These are phyloP conservation scores for Nigrospora oryzae DNA, from an alignment of 2,329 filamentous ascomycete species.

Conservation along the genomic window DNA sequence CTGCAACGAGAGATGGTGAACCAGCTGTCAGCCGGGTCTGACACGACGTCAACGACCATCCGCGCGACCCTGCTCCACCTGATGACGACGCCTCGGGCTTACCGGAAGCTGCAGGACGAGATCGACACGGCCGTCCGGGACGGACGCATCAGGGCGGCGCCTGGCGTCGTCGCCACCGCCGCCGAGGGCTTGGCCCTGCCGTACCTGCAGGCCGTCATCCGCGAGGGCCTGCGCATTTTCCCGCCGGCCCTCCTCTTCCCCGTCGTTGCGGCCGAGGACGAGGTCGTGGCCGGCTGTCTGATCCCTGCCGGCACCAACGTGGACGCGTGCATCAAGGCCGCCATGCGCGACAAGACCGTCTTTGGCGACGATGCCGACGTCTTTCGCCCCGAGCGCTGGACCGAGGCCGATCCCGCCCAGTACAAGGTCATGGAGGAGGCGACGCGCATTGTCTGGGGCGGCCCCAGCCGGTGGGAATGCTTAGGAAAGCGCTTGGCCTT, in stretches of 20 bases:
- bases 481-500: conserved; percentile 32
- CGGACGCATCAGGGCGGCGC: conserved; percentile 16
- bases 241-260: conserved; percentile 25
- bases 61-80: conserved; percentile 15
- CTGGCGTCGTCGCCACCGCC: conserved; percentile 16
- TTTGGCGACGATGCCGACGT: conserved; percentile 21
- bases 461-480: conserved; percentile 27
- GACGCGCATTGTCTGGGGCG: conserved; percentile 27
- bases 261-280: conserved; percentile 22
- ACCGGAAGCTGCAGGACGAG: conserved; percentile 9
- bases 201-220: conserved; percentile 29
- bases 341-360: conserved; percentile 26
- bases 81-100: conserved; percentile 11
- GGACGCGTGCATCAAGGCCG: conserved; percentile 27
- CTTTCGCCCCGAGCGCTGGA: conserved; percentile 35
- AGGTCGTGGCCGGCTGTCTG: conserved; percentile 16
- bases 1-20: conserved; percentile 34
- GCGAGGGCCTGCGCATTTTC: conserved; percentile 29
- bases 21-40: conserved; percentile 20
- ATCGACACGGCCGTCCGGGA: conserved; percentile 8
- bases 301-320: conserved; percentile 30
- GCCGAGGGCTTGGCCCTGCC: conserved; percentile 14
- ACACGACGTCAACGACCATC: conserved; percentile 13
- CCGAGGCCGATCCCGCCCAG: conserved; percentile 22
- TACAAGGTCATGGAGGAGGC: conserved; percentile 15